phyloP scores from a whole-genome alignment of 306 rosid genomes.

The Vicia faba region DNA sequence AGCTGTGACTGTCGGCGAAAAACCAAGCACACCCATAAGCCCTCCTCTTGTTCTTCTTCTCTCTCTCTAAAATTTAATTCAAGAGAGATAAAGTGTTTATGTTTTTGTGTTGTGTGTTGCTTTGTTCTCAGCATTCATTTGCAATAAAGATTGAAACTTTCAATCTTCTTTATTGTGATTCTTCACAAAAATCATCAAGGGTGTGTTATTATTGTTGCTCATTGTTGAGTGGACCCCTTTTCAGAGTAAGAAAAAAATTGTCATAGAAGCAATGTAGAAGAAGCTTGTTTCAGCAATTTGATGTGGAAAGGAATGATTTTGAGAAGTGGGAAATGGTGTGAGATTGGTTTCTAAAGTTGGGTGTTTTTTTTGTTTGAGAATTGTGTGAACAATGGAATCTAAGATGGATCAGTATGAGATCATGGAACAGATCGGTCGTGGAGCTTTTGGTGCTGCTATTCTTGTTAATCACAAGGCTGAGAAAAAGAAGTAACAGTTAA shows the following conservation, averaged over 20 bases:
- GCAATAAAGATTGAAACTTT: conserved; percentile 33
- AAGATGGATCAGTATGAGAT: conserved; percentile 99
- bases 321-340: conserved; percentile 42
- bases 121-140: conserved; percentile 36
- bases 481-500: conserved; percentile 72
- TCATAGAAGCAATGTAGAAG: conserved; percentile 45
- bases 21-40: conserved; percentile 53
- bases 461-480: conserved; percentile 89
- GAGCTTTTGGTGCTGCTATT: conserved; percentile 99
- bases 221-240: conserved; percentile 26
- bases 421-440: conserved; percentile 99
- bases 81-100: conserved; percentile 31
- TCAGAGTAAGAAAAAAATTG: conserved; percentile 8
- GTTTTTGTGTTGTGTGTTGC: conserved; percentile 28
- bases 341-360: conserved; percentile 30
- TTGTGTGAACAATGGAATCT: conserved; percentile 63
- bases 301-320: conserved; percentile 30
- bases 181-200: conserved; percentile 16
- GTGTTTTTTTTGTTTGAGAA: conserved; percentile 19
- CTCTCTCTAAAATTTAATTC: conserved; percentile 42
- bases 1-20: conserved; percentile 62
- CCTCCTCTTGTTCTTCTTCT: conserved; percentile 35
- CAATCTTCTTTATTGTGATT: conserved; percentile 26
- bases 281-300: conserved; percentile 28
- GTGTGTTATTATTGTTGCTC: conserved; percentile 29